A percentile compares a stretch with the other conserved stretches of the same genome.
phyloP scores from a whole-genome alignment of 1,139 yeast genomes.

The Wickerhamomyces sp. region DNA sequence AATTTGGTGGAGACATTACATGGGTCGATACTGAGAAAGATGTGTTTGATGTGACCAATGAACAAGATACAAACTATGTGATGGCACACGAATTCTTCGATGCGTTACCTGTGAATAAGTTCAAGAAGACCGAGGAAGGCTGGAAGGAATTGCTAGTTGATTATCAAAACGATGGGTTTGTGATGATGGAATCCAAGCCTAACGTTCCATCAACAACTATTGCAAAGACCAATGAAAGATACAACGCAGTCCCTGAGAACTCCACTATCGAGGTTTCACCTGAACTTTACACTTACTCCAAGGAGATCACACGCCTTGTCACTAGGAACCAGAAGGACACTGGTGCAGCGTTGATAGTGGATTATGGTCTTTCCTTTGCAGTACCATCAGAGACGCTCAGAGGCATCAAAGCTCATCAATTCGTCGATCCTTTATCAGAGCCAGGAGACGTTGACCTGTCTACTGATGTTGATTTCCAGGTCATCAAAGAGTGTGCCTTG shows the following conservation, averaged over 20 bases:
- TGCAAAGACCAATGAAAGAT: conserved; percentile 52
- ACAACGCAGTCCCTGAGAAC: conserved; percentile 47
- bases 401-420: conserved; percentile 68
- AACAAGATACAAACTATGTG: conserved; percentile 48
- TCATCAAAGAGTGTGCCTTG: conserved; percentile 38
- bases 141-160: conserved; percentile 82
- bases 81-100: conserved; percentile 87
- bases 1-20: conserved; percentile 49
- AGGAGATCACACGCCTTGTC: conserved; percentile 42
- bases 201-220: conserved; percentile 63
- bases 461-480: conserved; percentile 77
- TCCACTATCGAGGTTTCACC: conserved; percentile 72
- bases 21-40: conserved; percentile 76
- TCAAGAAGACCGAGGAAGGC: conserved; percentile 54
- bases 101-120: conserved; percentile 76
- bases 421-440: conserved; percentile 69
- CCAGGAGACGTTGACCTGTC: conserved; percentile 85
- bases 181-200: conserved; percentile 52
- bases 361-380: conserved; percentile 63
- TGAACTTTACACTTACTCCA: conserved; percentile 56
- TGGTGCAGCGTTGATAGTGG: conserved; percentile 74
- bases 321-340: conserved; percentile 27
- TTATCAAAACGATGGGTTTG: conserved; percentile 44
- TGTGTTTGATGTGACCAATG: conserved; percentile 32
- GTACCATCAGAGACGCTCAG: conserved; percentile 69